phyloP scores from a whole-genome alignment of 169 alveolate genomes.

The Plasmodium gonderi region DNA sequence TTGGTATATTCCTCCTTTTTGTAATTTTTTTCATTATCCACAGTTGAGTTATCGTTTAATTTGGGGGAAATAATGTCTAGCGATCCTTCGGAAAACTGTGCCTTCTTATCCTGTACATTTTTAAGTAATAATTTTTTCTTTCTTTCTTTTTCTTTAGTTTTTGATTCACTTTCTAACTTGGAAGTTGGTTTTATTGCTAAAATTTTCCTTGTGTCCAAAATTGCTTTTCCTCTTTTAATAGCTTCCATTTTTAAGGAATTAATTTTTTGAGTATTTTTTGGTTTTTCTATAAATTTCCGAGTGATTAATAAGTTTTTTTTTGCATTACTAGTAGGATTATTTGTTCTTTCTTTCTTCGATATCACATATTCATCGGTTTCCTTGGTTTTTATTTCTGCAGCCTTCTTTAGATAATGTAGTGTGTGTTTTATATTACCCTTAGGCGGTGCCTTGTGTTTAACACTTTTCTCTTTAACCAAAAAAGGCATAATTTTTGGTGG shows the following conservation, averaged over 20 bases:
- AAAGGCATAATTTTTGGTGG: conserved; percentile 30
- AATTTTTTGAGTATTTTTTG: conserved; percentile 24
- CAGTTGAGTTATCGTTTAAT: not conserved
- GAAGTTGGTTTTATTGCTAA: conserved; percentile 39
- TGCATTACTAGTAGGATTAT: not conserved
- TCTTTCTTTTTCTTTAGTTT: conserved; percentile 36
- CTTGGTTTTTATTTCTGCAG: conserved; percentile 23
- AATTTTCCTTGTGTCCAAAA: conserved; percentile 26
- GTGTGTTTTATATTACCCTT: conserved; percentile 51
- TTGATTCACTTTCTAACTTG: conserved; percentile 9
- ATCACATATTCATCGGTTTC: not conserved
- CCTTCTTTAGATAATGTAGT: conserved; percentile 27
- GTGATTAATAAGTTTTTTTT: not conserved
- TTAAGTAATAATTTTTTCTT: conserved; percentile 43
- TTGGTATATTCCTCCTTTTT: not conserved
- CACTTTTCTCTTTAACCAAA: conserved; percentile 38
- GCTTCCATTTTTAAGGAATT: conserved; percentile 16
- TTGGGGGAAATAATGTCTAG: conserved; percentile 1
- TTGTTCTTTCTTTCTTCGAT: not conserved
- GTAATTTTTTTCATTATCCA: not conserved
- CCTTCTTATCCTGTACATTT: conserved; percentile 11
- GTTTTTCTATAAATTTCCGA: conserved; percentile 12
- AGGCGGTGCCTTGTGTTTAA: conserved; percentile 51
- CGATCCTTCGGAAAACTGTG: not conserved
- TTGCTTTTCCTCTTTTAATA: conserved; percentile 11